These are phyloP conservation scores for Tulasnella sp. DNA, from an alignment of 768 basidiomycete genomes.

Conservation along the genomic window DNA sequence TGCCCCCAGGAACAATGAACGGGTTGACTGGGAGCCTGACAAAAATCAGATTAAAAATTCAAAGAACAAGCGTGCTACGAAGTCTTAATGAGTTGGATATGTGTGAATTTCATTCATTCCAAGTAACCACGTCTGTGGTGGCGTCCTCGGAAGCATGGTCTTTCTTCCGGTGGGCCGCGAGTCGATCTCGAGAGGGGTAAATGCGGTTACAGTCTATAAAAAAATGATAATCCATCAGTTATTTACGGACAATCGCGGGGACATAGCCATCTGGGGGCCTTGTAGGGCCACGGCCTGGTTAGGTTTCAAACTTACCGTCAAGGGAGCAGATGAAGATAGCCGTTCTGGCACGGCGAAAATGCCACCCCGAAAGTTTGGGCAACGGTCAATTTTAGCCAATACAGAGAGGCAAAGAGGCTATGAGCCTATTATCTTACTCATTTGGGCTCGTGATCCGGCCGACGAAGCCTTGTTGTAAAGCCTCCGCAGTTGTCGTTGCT, in stretches of 20 bases:
- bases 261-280: not conserved
- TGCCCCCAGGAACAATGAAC: not conserved
- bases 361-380: not conserved
- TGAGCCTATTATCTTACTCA: slow-evolving; percentile 11
- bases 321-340: slow-evolving; percentile 28
- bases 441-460: slow-evolving; percentile 8
- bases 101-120: slow-evolving; percentile 23
- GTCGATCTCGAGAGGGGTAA: slow-evolving; percentile 30
- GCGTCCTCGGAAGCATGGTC: slow-evolving; percentile 30
- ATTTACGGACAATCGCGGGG: not conserved
- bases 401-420: slow-evolving; percentile 1
- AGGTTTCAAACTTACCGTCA: slow-evolving; percentile 13
- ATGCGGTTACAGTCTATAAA: slow-evolving; percentile 30
- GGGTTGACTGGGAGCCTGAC: not conserved
- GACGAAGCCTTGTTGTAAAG: slow-evolving; percentile 4
- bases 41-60: not conserved
- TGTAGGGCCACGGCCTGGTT: not conserved
- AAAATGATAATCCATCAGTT: not conserved
- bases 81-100: not conserved
- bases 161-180: slow-evolving; percentile 28
- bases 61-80: not conserved
- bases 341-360: slow-evolving; percentile 12
- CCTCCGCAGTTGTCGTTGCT: slow-evolving; percentile 1
- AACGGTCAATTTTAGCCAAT: not conserved
- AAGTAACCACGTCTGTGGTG: slow-evolving; percentile 24